Base-by-base conservation (phyloP, 768 basidiomycete species). In the Mycena maculata region DNA sequence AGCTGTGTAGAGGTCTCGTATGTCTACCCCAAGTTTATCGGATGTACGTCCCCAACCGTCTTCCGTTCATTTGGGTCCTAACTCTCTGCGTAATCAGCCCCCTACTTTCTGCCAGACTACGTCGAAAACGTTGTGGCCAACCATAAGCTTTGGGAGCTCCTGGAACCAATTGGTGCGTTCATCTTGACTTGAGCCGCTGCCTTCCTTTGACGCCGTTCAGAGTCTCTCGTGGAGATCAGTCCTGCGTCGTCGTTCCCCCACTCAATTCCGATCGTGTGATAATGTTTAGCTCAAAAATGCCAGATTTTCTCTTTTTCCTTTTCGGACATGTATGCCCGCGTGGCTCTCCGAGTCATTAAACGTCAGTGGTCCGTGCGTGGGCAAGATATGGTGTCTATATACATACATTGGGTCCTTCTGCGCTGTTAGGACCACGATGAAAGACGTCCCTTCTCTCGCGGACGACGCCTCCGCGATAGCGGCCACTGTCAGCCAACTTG, bases 151-250 rank as follows among this genome's bases (percentile, higher is more conserved):
- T 15, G 55, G 41, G 55, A 56, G 28, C 55, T 56, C 55, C 41
- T 56, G 23, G 28, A 56, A 25, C 20, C 55, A 44, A 44, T 7
- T 44, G 27, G 55, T 56, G 27, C 55, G 55, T 42, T 56, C 42
- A 10, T 27, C 16, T 56, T 44, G 27, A 23, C 12, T 54, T 54
- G n/a, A 10, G 36, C 53, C 36, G 36, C 53, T 39, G 53, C 36
- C 53, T 54, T 27, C 25, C 33, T n/a, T 54, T 54, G 53, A 54
- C 53, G 39, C n/a, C 53, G 20, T 54, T 25, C 53, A 54, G 53
- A 23, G 36, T 39, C 53, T 54, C 23, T 39, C 53, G 53, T 54
- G 39, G 53, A 54, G 31, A 3, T 54, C 23, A 33, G 53, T 54
- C 22, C 33, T 33, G 36, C 36, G 22, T 54, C 53, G 36, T 54